A percentile compares a stretch with the other conserved stretches of the same genome.
Conservation (phyloP, 371 early-diverging fungal genomes). For the Mortierella polycephala region DNA sequence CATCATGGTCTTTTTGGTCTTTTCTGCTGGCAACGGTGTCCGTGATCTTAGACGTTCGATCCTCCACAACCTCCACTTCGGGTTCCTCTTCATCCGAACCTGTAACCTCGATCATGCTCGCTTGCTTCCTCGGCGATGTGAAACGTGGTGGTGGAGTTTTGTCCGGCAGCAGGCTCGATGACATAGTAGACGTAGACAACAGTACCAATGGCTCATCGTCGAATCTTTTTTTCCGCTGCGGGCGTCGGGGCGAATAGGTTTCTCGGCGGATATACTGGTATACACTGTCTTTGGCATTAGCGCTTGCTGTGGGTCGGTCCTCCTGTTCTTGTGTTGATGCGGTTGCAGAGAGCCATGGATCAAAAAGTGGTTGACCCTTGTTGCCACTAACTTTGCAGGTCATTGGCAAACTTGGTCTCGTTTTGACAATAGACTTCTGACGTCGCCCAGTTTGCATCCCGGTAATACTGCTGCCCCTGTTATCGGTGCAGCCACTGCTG, state of each 20-base stretch:
- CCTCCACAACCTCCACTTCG: slow-evolving; percentile 1
- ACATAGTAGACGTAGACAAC: slow-evolving; percentile 25
- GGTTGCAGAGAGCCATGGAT: slow-evolving; percentile 36
- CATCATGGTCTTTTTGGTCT: background rate
- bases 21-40: background rate
- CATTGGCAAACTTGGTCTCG: background rate
- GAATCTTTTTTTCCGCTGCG: slow-evolving; percentile 8
- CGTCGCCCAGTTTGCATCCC: background rate
- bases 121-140: slow-evolving; percentile 21
- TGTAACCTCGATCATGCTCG: slow-evolving; percentile 12
- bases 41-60: slow-evolving; percentile 2
- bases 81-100: slow-evolving; percentile 35
- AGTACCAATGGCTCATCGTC: slow-evolving; percentile 32
- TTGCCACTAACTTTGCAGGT: slow-evolving; percentile 36
- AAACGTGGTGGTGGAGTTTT: slow-evolving; percentile 13
- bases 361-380: slow-evolving; percentile 25
- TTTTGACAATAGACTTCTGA: background rate
- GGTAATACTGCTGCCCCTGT: background rate
- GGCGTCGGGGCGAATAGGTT: background rate
- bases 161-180: slow-evolving; percentile 9
- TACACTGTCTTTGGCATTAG: background rate
- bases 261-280: background rate
- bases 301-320: background rate
- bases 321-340: slow-evolving; percentile 4
- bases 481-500: background rate